phyloP scores from a whole-genome alignment of 768 basidiomycete species.

The Pholiota microspora region DNA sequence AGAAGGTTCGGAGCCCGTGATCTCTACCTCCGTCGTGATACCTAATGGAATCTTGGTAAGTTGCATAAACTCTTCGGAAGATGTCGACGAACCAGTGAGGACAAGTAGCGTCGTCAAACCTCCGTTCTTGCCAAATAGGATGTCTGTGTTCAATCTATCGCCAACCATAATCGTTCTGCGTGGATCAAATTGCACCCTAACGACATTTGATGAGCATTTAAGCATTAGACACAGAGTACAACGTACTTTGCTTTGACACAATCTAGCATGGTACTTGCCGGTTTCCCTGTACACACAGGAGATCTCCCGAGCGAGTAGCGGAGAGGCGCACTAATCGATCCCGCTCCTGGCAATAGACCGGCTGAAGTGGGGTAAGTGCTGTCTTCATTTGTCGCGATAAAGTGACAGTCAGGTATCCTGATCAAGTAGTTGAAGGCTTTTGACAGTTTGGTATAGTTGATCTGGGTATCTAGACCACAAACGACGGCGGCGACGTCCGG shows the following conservation, averaged over 20 bases:
- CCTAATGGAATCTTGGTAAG: conserved; percentile 42
- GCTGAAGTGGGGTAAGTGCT: conserved; percentile 82
- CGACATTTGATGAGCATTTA: conserved; percentile 14
- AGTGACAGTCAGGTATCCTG: conserved; percentile 74
- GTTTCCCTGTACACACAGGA: conserved; percentile 87
- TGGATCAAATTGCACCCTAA: conserved; percentile 85
- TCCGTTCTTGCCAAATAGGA: conserved; percentile 86
- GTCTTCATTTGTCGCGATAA: conserved; percentile 92
- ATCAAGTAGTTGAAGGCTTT: conserved; percentile 91
- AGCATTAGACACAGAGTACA: conserved; percentile 4
- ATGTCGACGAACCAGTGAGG: conserved; percentile 66
- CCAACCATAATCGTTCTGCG: conserved; percentile 91
- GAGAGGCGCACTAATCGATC: conserved; percentile 81
- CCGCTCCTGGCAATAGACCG: conserved; percentile 80
- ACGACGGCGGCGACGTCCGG: conserved; percentile 86
- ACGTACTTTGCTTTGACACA: conserved; percentile 73
- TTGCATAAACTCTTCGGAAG: not conserved
- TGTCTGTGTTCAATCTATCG: conserved; percentile 94
- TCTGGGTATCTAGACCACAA: conserved; percentile 83
- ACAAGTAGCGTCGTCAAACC: conserved; percentile 88
- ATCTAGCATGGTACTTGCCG: conserved; percentile 89
- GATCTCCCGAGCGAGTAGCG: conserved; percentile 65
- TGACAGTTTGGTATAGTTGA: conserved; percentile 93
- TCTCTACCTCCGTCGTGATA: conserved; percentile 71
- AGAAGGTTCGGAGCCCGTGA: conserved; percentile 70